Base-by-base conservation (phyloP, 495 filamentous ascomycete genomes). In the Penicillium lagena region DNA sequence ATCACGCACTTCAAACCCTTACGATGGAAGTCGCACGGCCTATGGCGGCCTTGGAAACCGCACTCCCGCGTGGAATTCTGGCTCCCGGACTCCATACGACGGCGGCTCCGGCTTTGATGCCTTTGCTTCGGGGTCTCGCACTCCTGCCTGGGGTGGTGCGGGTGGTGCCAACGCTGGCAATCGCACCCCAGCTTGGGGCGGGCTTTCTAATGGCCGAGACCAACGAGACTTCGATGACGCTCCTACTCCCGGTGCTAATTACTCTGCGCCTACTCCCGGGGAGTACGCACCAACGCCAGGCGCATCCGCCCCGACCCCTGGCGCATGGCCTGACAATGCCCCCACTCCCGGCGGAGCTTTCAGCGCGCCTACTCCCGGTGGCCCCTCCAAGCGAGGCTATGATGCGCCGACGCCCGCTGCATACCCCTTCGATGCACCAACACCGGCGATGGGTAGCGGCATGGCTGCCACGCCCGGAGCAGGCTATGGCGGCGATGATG, bases 281-380 rank as follows among this genome's bases (percentile, higher is more conserved):
- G 71, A 64, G 29, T 73, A 69, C 28, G 86, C 87, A 10, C 85
- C 88, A 12, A 90, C 86, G 0, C 85, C 86, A 0, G 82, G 78
- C 30, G 80, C 73, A 44, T 84, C 82, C 34, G 87, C 88, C 1
- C 86, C 90, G 0, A 96, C 90, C 0, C 90, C 90, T 0, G 85
- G 87, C 34, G 71, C 61, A n/a, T 76, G 71, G 51, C 78, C 82
- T 1, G 74, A 79, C 54, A 81, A 77, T 52, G 78, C 77, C 3
- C 79, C 80, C 13, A 84, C 80, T 9, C 79, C 80, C 40, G 58
- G 55, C 22, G 80, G 77, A 35, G 81, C 77, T 8, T 77, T 81
- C 54, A 79, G 78, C 40, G 81, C 77, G 6, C 78, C 80, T 0
- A 83, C 82, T 9, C 77, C 77, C 15, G 67, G 67, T 37, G 66